Conservation (phyloP, 192 early-diverging fungal genomes). For the Entomortierella parvispora region DNA sequence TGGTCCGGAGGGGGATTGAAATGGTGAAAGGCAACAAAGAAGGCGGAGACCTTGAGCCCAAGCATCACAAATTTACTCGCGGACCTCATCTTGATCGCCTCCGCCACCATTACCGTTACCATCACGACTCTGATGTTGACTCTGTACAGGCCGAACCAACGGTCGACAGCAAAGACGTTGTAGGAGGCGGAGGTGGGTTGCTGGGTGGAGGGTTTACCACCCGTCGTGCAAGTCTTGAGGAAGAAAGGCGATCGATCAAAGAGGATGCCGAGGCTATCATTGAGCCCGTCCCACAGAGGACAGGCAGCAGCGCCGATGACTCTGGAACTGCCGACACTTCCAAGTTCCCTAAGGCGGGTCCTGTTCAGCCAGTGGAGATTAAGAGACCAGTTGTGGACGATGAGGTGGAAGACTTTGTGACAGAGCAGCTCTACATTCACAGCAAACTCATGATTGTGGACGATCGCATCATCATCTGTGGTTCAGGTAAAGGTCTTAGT, state of each 20-base stretch:
- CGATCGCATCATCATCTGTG: slow-evolving; percentile 84
- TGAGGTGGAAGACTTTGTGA: slow-evolving; percentile 63
- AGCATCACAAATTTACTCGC: slow-evolving; percentile 18
- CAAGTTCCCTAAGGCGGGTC: slow-evolving; percentile 1
- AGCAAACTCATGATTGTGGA: slow-evolving; percentile 91
- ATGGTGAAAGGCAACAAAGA: slow-evolving; percentile 27
- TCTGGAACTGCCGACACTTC: background rate
- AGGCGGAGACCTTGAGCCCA: slow-evolving; percentile 20
- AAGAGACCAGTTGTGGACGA: slow-evolving; percentile 22
- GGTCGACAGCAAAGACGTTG: background rate
- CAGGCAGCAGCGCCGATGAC: background rate
- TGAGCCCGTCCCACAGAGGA: slow-evolving; percentile 2
- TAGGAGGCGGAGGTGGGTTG: background rate
- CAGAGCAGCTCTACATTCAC: slow-evolving; percentile 89
- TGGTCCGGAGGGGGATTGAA: slow-evolving; percentile 9
- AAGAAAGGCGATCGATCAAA: background rate
- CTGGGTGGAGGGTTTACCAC: background rate
- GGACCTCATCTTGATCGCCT: background rate
- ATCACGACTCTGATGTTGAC: slow-evolving; percentile 1
- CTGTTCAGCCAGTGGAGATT: background rate
- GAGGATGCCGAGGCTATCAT: slow-evolving; percentile 21
- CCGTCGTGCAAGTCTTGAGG: background rate
- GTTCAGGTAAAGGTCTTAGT: slow-evolving; percentile 61
- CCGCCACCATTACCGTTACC: background rate
- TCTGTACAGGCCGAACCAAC: background rate